Evolutionary conservation across 192 early-diverging fungal species (phyloP), one percentile per base, ranked within the genome.

Genomic region (Mortierella hygrophila): DNA sequence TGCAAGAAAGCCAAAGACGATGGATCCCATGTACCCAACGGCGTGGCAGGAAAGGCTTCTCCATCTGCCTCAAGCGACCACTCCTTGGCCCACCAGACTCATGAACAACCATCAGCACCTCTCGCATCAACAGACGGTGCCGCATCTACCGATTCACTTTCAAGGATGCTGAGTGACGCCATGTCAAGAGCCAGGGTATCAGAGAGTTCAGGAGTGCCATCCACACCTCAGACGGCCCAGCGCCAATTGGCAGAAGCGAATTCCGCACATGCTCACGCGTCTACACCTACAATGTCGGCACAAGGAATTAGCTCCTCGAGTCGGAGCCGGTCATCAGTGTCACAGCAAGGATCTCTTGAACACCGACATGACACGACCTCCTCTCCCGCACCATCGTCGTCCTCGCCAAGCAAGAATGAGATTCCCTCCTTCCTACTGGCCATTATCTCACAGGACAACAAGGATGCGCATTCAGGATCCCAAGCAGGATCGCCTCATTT

Each of bases 151-250:
- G 84, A 86, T 55, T 76, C 84, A 35, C 72, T 86, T 6, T 77
- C 79, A 26, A 77, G 40, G 35, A 86, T 86, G 84, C 20, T 86
- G 38, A 86, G 55, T 35, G 79, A 80, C 0, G 84, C 84, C 57
- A 86, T 86, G 84, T 81, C 84, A 6, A 65, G 44, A 41, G 84
- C 72, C 29, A 77, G 84, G 37, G 84, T 86, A 1, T 86, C 84
- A 10, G 84, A 86, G 72, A 69, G 72, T 18, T 86, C 84, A 70
- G 84, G 84, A 42, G 65, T 52, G 6, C 84, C 84, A 41, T 46
- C 68, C 0, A 38, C 49, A 35, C 57, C 65, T 10, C 75, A 72
- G 4, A 6, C 60, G 9, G 60, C 60, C 29, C 60, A 65, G 29
- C 60, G 60, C 29, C 60, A 65, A 29, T 65, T 65, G 60, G 26